Conservation (phyloP, 106 monocot genomes). For the Agapanthus africanus region DNA sequence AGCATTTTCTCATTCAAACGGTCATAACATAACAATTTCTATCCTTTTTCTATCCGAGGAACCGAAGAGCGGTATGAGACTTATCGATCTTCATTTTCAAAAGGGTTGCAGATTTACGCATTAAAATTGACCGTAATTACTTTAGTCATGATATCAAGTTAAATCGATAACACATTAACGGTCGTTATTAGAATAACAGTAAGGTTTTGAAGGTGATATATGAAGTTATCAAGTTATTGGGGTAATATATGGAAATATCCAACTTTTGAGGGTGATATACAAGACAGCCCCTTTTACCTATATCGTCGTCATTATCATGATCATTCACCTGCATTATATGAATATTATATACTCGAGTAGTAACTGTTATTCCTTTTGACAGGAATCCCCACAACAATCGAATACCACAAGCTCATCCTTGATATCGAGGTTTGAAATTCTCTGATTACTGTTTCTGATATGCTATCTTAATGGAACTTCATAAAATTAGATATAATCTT, state of each 20-base stretch:
- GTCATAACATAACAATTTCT: no score
- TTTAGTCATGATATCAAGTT: no score
- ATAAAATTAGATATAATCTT: no score
- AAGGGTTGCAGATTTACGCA: no score
- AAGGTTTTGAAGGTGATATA: not conserved
- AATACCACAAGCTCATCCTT: conserved; percentile 90
- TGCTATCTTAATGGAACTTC: no score
- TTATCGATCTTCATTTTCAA: no score
- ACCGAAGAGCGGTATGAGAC: no score
- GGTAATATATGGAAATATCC: not conserved
- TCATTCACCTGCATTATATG: conserved; percentile 3
- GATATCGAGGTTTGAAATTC: conserved; percentile 49
- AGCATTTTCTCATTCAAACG: no score
- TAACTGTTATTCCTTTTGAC: conserved; percentile 9
- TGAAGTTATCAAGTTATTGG: no score
- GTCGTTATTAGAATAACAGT: not conserved
- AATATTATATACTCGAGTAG: not conserved
- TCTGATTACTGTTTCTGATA: not conserved
- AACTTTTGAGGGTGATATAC: not conserved
- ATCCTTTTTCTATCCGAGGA: no score
- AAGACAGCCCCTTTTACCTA: not conserved
- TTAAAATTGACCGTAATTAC: no score
- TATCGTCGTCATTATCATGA: not conserved
- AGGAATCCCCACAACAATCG: conserved; percentile 91
- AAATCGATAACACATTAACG: no score